Evolutionary conservation across 192 early-diverging fungal species (phyloP).

Genomic region (Gryganskiella cystojenkinii): DNA sequence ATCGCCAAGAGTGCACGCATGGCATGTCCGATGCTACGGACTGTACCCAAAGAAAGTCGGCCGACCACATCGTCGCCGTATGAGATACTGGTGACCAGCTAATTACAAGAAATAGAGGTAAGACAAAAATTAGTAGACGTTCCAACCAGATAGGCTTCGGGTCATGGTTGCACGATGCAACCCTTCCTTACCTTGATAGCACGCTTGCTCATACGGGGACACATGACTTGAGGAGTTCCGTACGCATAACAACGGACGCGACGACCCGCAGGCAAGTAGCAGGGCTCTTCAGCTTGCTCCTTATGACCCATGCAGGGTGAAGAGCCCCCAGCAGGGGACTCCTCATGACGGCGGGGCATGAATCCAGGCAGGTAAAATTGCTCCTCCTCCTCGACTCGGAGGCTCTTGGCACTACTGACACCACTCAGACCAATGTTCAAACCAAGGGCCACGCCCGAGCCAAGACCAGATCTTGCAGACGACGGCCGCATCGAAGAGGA

Average conservation of each 20-base stretch:
- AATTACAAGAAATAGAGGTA: not conserved
- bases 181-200: constrained; percentile 33
- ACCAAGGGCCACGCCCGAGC: not conserved
- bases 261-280: constrained; percentile 54
- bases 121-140: not conserved
- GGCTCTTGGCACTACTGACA: not conserved
- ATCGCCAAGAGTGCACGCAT: constrained; percentile 43
- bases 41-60: constrained; percentile 48
- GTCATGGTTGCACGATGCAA: not conserved
- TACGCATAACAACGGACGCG: constrained; percentile 59
- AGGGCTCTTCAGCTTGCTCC: too few relatives aligned
- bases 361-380: constrained; percentile 35
- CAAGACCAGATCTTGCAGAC: not conserved
- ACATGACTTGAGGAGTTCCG: constrained; percentile 58
- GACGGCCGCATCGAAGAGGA: too few relatives aligned
- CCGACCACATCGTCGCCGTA: constrained; percentile 51
- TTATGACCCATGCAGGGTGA: too few relatives aligned
- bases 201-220: constrained; percentile 53
- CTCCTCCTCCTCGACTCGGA: not conserved
- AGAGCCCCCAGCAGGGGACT: not conserved
- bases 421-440: not conserved
- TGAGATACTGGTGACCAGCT: constrained; percentile 54
- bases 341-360: constrained; percentile 10
- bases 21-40: constrained; percentile 47
- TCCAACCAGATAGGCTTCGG: not conserved